Evolutionary conservation across 257 asterid genomes (phyloP).

Genomic region (Leptodermis oblonga): DNA sequence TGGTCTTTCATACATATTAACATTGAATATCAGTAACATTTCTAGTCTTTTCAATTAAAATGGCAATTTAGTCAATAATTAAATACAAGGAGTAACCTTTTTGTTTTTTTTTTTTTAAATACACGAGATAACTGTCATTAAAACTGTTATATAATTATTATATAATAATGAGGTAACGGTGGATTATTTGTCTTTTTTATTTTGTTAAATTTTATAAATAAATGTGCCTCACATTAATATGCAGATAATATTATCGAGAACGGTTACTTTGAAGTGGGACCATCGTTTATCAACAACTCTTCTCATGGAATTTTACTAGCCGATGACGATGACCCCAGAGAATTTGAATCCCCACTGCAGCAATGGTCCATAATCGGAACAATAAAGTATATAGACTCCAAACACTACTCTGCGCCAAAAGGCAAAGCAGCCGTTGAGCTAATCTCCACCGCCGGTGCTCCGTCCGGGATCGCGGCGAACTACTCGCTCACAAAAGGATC

Average conservation of each 20-base stretch:
- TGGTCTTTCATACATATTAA: no score
- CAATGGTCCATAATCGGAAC: not conserved
- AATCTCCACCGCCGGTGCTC: not conserved
- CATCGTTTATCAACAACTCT: not conserved
- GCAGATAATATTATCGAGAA: not conserved
- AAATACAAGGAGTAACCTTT: no score
- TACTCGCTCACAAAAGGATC: not conserved
- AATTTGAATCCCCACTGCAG: not conserved
- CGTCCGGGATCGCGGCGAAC: not conserved
- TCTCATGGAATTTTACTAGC: not conserved
- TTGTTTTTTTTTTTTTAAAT: no score
- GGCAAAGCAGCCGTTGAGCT: not conserved
- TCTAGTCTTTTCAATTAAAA: no score
- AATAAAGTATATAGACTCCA: not conserved
- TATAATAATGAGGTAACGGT: no score
- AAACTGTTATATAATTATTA: no score
- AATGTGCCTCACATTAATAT: not conserved
- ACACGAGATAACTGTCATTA: no score
- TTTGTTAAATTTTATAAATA: no score
- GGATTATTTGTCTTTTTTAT: no score
- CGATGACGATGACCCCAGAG: not conserved
- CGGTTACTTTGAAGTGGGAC: not conserved
- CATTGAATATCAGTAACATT: no score
- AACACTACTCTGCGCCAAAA: not conserved
- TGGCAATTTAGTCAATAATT: no score